Evolutionary conservation across 371 early-diverging fungal genomes (phyloP), one percentile per base, ranked within the genome.

Genomic region (Mortierella polycephala): DNA sequence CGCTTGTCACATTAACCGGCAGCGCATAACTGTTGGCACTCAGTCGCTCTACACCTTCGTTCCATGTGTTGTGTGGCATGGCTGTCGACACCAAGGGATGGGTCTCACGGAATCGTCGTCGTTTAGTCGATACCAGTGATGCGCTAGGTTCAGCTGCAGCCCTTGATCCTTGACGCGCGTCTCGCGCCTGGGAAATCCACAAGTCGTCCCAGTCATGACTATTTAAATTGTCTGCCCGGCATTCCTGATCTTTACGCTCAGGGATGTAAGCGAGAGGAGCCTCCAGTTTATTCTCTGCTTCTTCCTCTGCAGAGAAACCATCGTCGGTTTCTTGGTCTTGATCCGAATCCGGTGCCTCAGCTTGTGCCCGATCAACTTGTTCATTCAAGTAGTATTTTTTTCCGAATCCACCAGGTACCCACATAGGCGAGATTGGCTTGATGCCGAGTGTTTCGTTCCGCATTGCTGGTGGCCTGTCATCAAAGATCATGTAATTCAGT

Each of bases 261-360:
- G 57, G 64, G 30, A 42, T 23, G 30, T 57, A 21, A 8, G 46
- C 37, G 14, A 49, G 47, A 4, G 74, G 74, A 1, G 60, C 55
- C 45, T 74, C 74, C 10, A 67, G 30, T 1, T 5, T 39, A 9
- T 14, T 20, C 42, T 69, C 74, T 8, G 40, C 44, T 18, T 64
- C 69, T 18, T 75, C 66, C 45, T 74, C 75, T 3, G 64, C 75
- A n/a, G 58, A 57, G 3, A 65, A 62, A 1, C 62, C 66, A 20
- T 75, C 75, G 10, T 75, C 66, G 0, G 69, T 69, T 1, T 60
- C 61, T 13, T 40, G 18, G 30, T 69, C 75, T n/a, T 75, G 69
- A 53, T 75, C 75, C 11, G 75, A 75, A 50, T 75, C 75, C 0
- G 66, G 69, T 9, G 69, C 75, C 30, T 50, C 41, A 0, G 69